Base-by-base conservation (phyloP, 768 basidiomycete species). In the Pulveroboletus ravenelii region DNA sequence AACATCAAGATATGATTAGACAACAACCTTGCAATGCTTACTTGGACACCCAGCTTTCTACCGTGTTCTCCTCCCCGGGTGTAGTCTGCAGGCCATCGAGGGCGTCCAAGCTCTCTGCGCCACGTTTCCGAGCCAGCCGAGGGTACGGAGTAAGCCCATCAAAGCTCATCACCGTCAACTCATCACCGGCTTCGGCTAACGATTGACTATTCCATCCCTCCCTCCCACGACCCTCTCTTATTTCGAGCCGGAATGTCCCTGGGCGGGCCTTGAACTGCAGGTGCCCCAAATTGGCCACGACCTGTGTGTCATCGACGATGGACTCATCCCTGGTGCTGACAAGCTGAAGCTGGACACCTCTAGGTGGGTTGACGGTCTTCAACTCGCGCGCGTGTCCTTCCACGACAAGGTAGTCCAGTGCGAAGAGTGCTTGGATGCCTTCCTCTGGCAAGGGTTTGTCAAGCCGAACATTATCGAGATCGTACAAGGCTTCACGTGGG, bases 241-340 rank as follows among this genome's bases (percentile, higher is more conserved):
- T 93, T 56, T 85, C 83, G 1, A 97, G 74, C 41, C 77, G 74
- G 72, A 87, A 94, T 0, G 89, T 83, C 1, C 96, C 96, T 1
- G 96, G 96, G 47, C 80, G 87, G 1, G 89, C 87, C 65, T 92
- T 93, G 73, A 98, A 93, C 64, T 99, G 96, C 48, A 97, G 72
- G 68, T 99, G 98, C 2, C 96, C 96, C 6, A 98, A 73, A 64
- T 98, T 99, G 5, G 88, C 92, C 48, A 96, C 90, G 35, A 98
- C 85, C 51, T 84, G 87, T 0, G 96, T 98, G 58, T 96, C 93
- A 7, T 88, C 90, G 13, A 94, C 73, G 25, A 55, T 43, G 10
- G 66, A 68, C 10, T 59, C 62, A 45, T 73, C 63, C 5, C 77
- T 70, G 25, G 71, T 65, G 12, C 69, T 72, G 3, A 79, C 72